These are phyloP conservation scores for Phytomonas sp. DNA, from an alignment of 208 protist genomes.

Conservation along the genomic window DNA sequence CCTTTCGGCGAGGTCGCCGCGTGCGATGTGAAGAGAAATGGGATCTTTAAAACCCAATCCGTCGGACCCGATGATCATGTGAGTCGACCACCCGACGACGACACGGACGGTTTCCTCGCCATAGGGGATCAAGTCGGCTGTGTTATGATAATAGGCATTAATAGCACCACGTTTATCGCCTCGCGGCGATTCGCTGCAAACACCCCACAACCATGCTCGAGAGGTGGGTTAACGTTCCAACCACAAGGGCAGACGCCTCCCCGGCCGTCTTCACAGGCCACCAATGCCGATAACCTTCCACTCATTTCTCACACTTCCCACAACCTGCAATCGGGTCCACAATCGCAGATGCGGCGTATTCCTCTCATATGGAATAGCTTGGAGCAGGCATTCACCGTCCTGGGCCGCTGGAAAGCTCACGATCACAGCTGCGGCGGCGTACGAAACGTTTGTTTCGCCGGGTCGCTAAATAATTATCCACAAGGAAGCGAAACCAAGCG, in stretches of 20 bases:
- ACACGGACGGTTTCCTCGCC: slow-evolving; percentile 19
- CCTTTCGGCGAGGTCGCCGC: neutral
- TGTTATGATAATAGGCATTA: slow-evolving; percentile 54
- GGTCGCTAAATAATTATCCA: neutral
- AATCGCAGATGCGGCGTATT: neutral
- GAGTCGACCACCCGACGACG: neutral
- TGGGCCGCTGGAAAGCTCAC: slow-evolving; percentile 75
- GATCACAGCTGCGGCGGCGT: slow-evolving; percentile 21
- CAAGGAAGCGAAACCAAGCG: no score
- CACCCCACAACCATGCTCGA: neutral
- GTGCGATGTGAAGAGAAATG: neutral
- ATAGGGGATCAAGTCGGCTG: slow-evolving; percentile 40
- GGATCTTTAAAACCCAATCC: neutral
- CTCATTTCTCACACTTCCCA: neutral
- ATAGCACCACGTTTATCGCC: slow-evolving; percentile 15
- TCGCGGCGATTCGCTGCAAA: neutral
- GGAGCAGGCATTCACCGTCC: slow-evolving; percentile 23
- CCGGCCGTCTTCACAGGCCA: neutral
- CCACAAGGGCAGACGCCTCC: neutral
- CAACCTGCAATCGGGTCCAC: neutral
- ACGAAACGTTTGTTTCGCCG: slow-evolving; percentile 20
- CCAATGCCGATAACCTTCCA: neutral
- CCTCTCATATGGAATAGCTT: neutral
- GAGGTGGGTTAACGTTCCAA: neutral
- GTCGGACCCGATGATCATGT: neutral